These are phyloP conservation scores for Lactifluus hygrophoroides DNA, from an alignment of 768 basidiomycete species.

Conservation along the genomic window DNA sequence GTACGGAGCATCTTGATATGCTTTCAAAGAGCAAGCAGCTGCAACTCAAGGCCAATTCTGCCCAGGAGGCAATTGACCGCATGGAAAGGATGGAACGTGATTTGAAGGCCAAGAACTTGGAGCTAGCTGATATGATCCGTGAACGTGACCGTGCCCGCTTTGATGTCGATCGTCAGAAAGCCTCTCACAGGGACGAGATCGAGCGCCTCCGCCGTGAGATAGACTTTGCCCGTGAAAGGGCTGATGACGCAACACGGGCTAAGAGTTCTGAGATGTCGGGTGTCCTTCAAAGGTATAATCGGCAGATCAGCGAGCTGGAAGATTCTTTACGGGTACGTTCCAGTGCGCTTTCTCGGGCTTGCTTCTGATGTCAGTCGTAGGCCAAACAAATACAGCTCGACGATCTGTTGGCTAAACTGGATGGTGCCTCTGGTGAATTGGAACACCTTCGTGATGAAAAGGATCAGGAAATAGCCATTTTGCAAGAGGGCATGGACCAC, in stretches of 20 bases:
- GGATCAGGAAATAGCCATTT: slow-evolving; percentile 91
- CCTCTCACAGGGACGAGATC: slow-evolving; percentile 89
- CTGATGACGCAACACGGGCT: slow-evolving; percentile 83
- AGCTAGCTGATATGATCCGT: slow-evolving; percentile 97
- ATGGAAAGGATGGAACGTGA: slow-evolving; percentile 99
- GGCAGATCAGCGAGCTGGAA: slow-evolving; percentile 94
- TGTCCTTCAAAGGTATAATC: slow-evolving; percentile 88
- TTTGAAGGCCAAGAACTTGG: slow-evolving; percentile 96
- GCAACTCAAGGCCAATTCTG: slow-evolving; percentile 96
- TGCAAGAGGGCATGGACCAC: slow-evolving; percentile 92
- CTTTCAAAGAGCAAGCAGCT: slow-evolving; percentile 94
- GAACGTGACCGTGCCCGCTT: slow-evolving; percentile 95
- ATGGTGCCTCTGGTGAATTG: slow-evolving; percentile 63
- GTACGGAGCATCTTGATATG: slow-evolving; percentile 96
- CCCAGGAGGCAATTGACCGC: slow-evolving; percentile 93
- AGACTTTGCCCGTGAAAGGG: slow-evolving; percentile 94
- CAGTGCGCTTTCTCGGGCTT: not conserved
- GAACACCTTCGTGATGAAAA: slow-evolving; percentile 89
- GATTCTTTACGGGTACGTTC: slow-evolving; percentile 76
- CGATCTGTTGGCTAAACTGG: slow-evolving; percentile 75
- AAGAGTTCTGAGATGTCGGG: slow-evolving; percentile 90
- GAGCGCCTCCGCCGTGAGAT: slow-evolving; percentile 90
- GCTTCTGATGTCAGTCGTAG: slow-evolving; percentile 33
- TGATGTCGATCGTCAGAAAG: slow-evolving; percentile 88
- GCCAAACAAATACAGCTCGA: slow-evolving; percentile 96